phyloP scores from a whole-genome alignment of 75 land plant genomes.

The Adiantum capillusveneris region DNA sequence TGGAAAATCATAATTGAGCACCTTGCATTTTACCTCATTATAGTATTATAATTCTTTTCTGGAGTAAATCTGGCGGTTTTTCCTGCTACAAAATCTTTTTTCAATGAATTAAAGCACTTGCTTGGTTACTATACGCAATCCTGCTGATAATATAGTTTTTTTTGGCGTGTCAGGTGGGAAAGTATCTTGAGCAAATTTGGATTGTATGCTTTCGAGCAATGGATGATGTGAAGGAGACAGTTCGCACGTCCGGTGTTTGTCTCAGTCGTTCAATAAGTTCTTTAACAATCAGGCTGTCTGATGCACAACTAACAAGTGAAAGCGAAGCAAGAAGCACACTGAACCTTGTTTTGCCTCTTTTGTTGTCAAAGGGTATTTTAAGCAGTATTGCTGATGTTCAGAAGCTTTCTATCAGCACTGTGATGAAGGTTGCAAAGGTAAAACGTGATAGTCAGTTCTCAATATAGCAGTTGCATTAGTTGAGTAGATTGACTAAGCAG shows the following conservation, averaged over 20 bases:
- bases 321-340: constrained; percentile 72
- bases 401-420: constrained; percentile 61
- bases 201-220: constrained; percentile 75
- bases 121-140: too few species aligned
- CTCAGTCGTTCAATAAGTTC: constrained; percentile 77
- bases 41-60: too few species aligned
- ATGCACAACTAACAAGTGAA: constrained; percentile 53
- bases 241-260: constrained; percentile 71
- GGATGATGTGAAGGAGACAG: constrained; percentile 98
- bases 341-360: constrained; percentile 69
- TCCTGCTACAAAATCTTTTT: too few species aligned
- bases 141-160: constrained; percentile 1
- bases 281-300: constrained; percentile 68
- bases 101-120: too few species aligned
- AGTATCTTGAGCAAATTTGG: constrained; percentile 77
- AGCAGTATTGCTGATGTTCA: constrained; percentile 75
- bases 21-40: too few species aligned
- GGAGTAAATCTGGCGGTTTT: too few species aligned
- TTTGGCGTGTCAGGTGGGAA: constrained; percentile 42
- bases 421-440: constrained; percentile 95
- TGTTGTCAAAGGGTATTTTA: constrained; percentile 73
- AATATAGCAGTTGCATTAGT: too few species aligned
- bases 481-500: too few species aligned
- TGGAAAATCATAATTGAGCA: too few species aligned
- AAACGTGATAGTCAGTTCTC: too few species aligned